phyloP scores from a whole-genome alignment of 352 stramenopile genomes.

The Globisporangium barbulae region DNA sequence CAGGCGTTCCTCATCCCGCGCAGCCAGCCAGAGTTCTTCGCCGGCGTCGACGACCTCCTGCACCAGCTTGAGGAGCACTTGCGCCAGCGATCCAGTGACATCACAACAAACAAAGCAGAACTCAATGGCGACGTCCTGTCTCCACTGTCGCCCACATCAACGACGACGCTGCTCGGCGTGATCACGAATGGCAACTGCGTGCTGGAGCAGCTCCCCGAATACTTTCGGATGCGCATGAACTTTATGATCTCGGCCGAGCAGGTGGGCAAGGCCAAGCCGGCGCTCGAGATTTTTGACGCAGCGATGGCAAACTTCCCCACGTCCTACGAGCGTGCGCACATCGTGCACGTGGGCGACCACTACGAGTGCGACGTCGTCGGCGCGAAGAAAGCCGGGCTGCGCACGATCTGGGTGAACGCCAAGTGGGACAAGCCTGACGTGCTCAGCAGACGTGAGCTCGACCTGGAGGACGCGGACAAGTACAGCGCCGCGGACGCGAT shows the following conservation, averaged over 20 bases:
- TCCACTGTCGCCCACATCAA: not conserved
- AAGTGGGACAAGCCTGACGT: slow-evolving; percentile 38
- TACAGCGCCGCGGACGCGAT: slow-evolving; percentile 58
- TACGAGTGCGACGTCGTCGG: slow-evolving; percentile 69
- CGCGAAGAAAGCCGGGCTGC: slow-evolving; percentile 55
- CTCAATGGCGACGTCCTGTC: not conserved
- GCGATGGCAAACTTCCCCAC: slow-evolving; percentile 37
- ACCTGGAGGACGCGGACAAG: slow-evolving; percentile 7
- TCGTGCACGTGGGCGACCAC: slow-evolving; percentile 77
- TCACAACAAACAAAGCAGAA: not conserved
- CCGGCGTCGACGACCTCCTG: slow-evolving; percentile 49
- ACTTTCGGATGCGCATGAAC: slow-evolving; percentile 37
- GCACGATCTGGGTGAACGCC: slow-evolving; percentile 66
- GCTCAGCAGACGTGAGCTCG: slow-evolving; percentile 18
- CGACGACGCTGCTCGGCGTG: slow-evolving; percentile 26
- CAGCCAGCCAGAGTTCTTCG: slow-evolving; percentile 61
- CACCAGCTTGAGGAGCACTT: slow-evolving; percentile 32
- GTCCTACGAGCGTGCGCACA: slow-evolving; percentile 25
- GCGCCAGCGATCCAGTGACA: not conserved
- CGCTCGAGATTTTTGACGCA: slow-evolving; percentile 49
- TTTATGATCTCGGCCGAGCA: slow-evolving; percentile 58
- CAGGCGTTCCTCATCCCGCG: slow-evolving; percentile 52
- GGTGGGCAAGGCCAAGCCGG: slow-evolving; percentile 46
- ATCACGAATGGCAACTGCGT: slow-evolving; percentile 81
- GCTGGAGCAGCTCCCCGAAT: slow-evolving; percentile 35